Evolutionary conservation across 306 rosid genomes (phyloP), one percentile per base, ranked within the genome.

Genomic region (Morella rubra): DNA sequence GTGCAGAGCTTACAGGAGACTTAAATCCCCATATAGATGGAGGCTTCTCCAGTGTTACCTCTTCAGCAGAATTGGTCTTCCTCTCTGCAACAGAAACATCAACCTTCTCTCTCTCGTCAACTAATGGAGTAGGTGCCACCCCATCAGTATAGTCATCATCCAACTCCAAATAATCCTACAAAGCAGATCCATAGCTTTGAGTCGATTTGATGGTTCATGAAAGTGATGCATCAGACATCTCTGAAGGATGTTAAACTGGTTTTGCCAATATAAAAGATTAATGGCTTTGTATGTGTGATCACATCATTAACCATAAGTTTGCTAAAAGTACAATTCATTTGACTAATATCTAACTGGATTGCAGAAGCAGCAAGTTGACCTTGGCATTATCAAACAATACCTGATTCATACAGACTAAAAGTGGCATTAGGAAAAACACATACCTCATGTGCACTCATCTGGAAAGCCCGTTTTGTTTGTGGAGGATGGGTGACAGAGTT

Each of bases 381-480:
- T 9, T 46, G 32, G 70, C 78, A 49, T 22, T 44, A 51, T 44
- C 27, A 45, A 59, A 60, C 15, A 27, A 5, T 59, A 52, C 56
- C 22, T 6, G 1, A 13, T 16, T 5, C 5, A 24, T 15, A 42
- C 1, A 52, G 55, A 77, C 62, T 22, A 75, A 11, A 41, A 51
- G 32, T 44, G 44, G 24, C 44, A 79, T 41, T 49, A 44, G 47
- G 71, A 74, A 78, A 66, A 67, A 62, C 65, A 53, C 84, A 81
- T 85, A 92, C 99, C 99, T 95, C 97, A 7, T 87, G 91, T 19
- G 91, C 97, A 73, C 97, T 95, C 97, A 95, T 90, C 81, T 77
- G 81, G 78, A 95, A 95, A 53, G 88, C 88, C 78, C 78, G 81
- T 74, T 84, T 87, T 84, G 84, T 92, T 79, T 75, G 95, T 40